A percentile compares a stretch with the other conserved stretches of the same genome.
Evolutionary conservation across 2,329 filamentous ascomycete species (phyloP).

Genomic region (Colletotrichum chrysophilum): DNA sequence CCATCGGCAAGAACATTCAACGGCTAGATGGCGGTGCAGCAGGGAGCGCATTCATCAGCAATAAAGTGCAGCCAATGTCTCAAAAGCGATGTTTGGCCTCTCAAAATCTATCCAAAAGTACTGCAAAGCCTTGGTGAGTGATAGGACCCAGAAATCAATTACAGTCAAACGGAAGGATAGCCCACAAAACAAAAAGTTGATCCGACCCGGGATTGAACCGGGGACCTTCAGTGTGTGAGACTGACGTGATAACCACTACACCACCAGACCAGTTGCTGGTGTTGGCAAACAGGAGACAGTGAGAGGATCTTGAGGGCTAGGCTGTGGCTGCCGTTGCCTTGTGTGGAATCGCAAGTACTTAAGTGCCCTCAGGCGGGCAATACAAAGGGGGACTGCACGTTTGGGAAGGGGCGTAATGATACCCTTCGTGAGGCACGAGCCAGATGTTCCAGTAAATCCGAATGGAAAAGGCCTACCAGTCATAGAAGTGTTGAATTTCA

Average conservation of each 20-base stretch:
- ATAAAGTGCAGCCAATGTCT: not conserved
- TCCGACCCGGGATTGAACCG: not conserved
- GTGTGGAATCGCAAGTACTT: not conserved
- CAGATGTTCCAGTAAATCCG: not conserved
- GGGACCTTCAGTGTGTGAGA: not conserved
- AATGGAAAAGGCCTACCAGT: not conserved
- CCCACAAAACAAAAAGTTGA: not conserved
- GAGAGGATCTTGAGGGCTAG: not conserved
- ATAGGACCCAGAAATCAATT: not conserved
- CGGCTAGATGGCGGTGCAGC: too few relatives aligned
- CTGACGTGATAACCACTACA: not conserved
- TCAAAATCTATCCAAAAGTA: fast-evolving
- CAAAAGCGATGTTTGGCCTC: not conserved
- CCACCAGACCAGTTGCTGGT: not conserved
- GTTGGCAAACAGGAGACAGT: not conserved
- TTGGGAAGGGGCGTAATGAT: not conserved
- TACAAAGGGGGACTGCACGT: not conserved
- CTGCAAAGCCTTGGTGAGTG: not conserved
- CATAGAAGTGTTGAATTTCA: not conserved
- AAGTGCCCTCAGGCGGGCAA: not conserved
- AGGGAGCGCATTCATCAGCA: not conserved
- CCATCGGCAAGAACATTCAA: too few relatives aligned
- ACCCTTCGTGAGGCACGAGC: not conserved
- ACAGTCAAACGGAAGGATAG: too few relatives aligned
- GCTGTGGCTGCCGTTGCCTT: not conserved